These are phyloP conservation scores for Trichomonas gallinae DNA, from an alignment of 208 protist genomes.

Conservation along the genomic window DNA sequence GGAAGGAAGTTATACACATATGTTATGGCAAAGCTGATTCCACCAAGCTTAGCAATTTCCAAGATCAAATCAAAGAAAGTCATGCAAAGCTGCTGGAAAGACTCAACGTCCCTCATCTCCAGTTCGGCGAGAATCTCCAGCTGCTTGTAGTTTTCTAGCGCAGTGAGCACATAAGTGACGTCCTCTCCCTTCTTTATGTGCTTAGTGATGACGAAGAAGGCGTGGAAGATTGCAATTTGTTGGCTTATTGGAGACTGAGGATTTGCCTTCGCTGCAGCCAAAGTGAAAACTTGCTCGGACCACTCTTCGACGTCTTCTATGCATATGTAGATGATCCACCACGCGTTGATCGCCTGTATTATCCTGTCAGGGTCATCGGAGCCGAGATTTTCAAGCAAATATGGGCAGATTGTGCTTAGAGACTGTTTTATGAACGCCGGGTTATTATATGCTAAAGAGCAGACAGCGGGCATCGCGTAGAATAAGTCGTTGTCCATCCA, in stretches of 20 bases:
- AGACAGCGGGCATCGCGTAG: not conserved
- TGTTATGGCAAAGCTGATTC: not conserved
- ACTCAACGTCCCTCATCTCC: not conserved
- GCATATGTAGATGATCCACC: not conserved
- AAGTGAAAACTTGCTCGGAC: not conserved
- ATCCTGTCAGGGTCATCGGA: not conserved
- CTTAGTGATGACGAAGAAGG: not conserved
- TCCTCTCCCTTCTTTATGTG: not conserved
- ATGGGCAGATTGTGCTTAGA: not conserved
- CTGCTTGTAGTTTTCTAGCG: not conserved
- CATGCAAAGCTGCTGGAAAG: not conserved
- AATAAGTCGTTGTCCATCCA: not conserved
- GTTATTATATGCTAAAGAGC: not conserved
- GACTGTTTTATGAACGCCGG: not conserved
- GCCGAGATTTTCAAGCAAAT: not conserved
- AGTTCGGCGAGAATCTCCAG: not conserved
- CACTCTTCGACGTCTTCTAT: not conserved
- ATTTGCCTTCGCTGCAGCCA: not conserved
- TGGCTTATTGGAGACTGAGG: not conserved
- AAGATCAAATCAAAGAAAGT: not conserved
- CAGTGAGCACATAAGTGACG: not conserved
- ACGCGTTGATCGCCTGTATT: not conserved
- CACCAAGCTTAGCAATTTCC: not conserved
- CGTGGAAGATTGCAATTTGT: not conserved
- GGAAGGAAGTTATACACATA: not conserved